Conservation (phyloP, 352 stramenopile genomes). For the Globisporangium nodosum region DNA sequence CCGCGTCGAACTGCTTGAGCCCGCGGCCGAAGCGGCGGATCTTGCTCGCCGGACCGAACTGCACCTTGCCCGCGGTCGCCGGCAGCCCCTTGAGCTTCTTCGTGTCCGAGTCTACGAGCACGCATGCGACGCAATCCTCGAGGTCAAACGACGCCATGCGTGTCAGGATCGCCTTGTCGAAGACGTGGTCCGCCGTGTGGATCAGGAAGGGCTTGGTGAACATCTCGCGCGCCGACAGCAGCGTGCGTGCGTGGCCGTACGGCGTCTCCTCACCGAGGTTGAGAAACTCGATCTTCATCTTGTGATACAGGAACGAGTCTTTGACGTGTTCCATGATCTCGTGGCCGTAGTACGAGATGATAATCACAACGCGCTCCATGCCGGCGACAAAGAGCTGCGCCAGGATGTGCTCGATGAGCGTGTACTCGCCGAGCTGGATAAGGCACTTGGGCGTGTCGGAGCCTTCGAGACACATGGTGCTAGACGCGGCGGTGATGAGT, state of each 20-base stretch:
- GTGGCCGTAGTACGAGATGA: constrained; percentile 46
- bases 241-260: constrained; percentile 66
- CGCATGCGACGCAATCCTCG: constrained; percentile 52
- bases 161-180: constrained; percentile 71
- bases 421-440: constrained; percentile 64
- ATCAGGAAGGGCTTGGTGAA: constrained; percentile 82
- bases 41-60: constrained; percentile 52
- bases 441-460: constrained; percentile 64
- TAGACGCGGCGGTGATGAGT: constrained; percentile 58
- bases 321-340: constrained; percentile 63
- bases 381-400: constrained; percentile 71
- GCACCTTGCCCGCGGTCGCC: constrained; percentile 53
- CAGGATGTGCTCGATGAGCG: constrained; percentile 74
- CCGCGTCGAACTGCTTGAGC: constrained; percentile 47
- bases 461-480: constrained; percentile 43
- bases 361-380: constrained; percentile 76
- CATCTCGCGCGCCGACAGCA: constrained; percentile 72
- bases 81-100: constrained; percentile 52
- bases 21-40: constrained; percentile 49
- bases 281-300: constrained; percentile 83
- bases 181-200: constrained; percentile 83
- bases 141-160: constrained; percentile 57
- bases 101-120: constrained; percentile 72
- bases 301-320: constrained; percentile 59
- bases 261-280: constrained; percentile 71